A percentile compares a stretch with the other conserved stretches of the same genome.
Conservation (phyloP, 208 protist genomes). For the Trypanosoma melophagium region DNA sequence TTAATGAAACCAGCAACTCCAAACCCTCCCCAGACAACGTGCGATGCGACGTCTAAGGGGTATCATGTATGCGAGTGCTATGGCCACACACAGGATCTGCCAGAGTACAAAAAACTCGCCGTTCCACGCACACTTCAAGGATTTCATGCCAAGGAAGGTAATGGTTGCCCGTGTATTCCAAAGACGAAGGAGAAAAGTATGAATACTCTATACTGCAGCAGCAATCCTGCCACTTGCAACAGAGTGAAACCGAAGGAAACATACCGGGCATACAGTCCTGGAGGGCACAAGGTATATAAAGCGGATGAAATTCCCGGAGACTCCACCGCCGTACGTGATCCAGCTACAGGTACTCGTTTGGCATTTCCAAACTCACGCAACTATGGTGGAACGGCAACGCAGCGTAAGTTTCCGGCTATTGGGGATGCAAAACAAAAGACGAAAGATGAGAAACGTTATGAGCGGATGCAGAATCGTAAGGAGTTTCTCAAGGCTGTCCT, state of each 20-base stretch:
- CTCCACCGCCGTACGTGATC: conserved; percentile 27
- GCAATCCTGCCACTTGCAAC: conserved; percentile 7
- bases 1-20: background rate
- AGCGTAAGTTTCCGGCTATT: conserved; percentile 45
- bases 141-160: conserved; percentile 48
- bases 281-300: conserved; percentile 13
- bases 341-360: conserved; percentile 31
- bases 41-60: conserved; percentile 8
- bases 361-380: conserved; percentile 66
- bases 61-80: conserved; percentile 73
- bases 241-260: conserved; percentile 22
- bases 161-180: conserved; percentile 57
- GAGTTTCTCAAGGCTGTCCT: conserved; percentile 73
- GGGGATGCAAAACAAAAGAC: conserved; percentile 25
- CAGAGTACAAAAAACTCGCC: conserved; percentile 63
- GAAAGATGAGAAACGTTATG: conserved; percentile 28
- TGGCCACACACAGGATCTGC: conserved; percentile 45
- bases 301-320: conserved; percentile 1
- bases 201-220: conserved; percentile 20
- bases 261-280: conserved; percentile 44
- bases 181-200: conserved; percentile 12
- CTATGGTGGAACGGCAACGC: conserved; percentile 63
- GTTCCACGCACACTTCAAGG: conserved; percentile 66
- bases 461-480: conserved; percentile 66
- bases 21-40: background rate